These are phyloP conservation scores for Vitis vinifera DNA, from an alignment of 164 flowering plant genomes.

Conservation along the genomic window ASM3070453v1 NC_081820.1:19428501-19429000, in stretches of 20 bases:
- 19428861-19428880: conserved; percentile 89
- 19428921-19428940: conserved; percentile 90
- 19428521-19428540: conserved; percentile 88
- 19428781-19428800: conserved; percentile 48
- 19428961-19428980: conserved; percentile 69
- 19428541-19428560: conserved; percentile 74
- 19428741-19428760: conserved; percentile 96
- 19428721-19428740: conserved; percentile 96
- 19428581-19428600: conserved; percentile 98
- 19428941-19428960: conserved; percentile 77
- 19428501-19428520: conserved; percentile 45
- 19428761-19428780: conserved; percentile 66
- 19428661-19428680: conserved; percentile 79
- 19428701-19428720: conserved; percentile 78
- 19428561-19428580: conserved; percentile 58
- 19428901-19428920: conserved; percentile 79
- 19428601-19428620: conserved; percentile 78
- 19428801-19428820: conserved; percentile 72
- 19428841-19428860: conserved; percentile 86
- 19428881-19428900: conserved; percentile 91
- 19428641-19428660: conserved; percentile 59
- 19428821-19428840: conserved; percentile 62
- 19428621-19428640: conserved; percentile 46
- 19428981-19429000: conserved; percentile 7
- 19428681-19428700: conserved; percentile 70